phyloP scores from a whole-genome alignment of 257 asterid species.

The Buddleja alternifolia region DNA sequence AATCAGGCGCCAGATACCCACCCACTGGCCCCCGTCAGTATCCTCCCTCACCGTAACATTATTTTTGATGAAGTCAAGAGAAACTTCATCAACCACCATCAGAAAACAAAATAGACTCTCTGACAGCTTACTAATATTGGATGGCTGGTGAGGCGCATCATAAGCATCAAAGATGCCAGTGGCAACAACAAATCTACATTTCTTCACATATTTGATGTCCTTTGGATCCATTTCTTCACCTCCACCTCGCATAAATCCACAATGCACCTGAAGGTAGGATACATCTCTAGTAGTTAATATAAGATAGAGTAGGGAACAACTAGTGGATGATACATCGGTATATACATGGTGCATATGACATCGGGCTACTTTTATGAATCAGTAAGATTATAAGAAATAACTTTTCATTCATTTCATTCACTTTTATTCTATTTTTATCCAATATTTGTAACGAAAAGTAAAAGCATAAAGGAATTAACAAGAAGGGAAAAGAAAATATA shows the following conservation, averaged over 20 bases:
- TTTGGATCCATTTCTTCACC: conserved; percentile 84
- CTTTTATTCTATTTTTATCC: background rate
- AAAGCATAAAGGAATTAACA: background rate
- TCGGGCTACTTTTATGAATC: background rate
- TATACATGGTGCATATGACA: background rate
- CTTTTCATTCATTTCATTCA: background rate
- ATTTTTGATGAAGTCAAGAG: conserved; percentile 70
- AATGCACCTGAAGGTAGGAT: conserved; percentile 69
- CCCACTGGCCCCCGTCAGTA: conserved; percentile 84
- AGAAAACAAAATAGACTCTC: conserved; percentile 80
- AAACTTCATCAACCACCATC: conserved; percentile 93
- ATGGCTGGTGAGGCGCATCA: conserved; percentile 90
- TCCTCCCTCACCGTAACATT: conserved; percentile 77
- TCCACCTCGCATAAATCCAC: conserved; percentile 89
- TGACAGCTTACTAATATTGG: conserved; percentile 77
- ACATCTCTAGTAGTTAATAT: conserved; percentile 17
- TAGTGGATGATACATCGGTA: background rate
- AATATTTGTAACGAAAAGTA: background rate
- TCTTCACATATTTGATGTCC: conserved; percentile 70
- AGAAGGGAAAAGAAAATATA: conserved; percentile 5
- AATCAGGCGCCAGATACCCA: conserved; percentile 92
- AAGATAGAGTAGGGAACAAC: conserved; percentile 6
- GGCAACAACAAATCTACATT: conserved; percentile 89
- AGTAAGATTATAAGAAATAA: background rate
- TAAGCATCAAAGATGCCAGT: conserved; percentile 97